phyloP scores from a whole-genome alignment of 164 flowering plant genomes.

The Malania oleifera region DNA sequence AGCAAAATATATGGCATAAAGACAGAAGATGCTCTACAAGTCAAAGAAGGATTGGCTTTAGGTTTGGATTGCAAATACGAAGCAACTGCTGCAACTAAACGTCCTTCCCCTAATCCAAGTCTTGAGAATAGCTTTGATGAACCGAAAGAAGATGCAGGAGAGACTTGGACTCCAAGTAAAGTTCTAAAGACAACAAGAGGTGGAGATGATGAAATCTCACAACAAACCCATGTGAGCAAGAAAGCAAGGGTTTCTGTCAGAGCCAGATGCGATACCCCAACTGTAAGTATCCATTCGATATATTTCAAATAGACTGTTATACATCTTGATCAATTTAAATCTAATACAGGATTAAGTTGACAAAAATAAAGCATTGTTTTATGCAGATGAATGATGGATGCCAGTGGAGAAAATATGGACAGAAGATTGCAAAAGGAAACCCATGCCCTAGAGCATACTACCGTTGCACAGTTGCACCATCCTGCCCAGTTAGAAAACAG shows the following conservation, averaged over 20 bases:
- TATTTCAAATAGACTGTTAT: too few species aligned
- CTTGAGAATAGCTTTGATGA: constrained; percentile 29
- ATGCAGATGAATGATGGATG: constrained; percentile 94
- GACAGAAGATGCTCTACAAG: constrained; percentile 3
- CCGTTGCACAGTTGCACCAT: constrained; percentile 85
- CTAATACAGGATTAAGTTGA: too few species aligned
- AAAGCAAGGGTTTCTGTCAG: constrained; percentile 69
- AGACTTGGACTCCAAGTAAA: constrained; percentile 30
- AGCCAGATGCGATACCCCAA: constrained; percentile 64
- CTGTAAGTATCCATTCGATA: constrained; percentile 33
- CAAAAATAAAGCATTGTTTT: too few species aligned
- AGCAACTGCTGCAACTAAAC: constrained; percentile 10
- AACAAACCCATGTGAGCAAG: constrained; percentile 34
- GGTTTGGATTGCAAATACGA: constrained; percentile 39
- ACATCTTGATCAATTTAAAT: too few species aligned
- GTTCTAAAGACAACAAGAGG: constrained; percentile 24
- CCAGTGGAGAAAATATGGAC: constrained; percentile 98
- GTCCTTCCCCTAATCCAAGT: constrained; percentile 15
- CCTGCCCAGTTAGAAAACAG: constrained; percentile 94
- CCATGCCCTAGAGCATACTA: constrained; percentile 97
- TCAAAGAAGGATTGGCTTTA: constrained; percentile 25
- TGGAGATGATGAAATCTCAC: constrained; percentile 38
- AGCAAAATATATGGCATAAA: constrained; percentile 2
- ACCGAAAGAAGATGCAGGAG: constrained; percentile 25
- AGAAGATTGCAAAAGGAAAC: constrained; percentile 90